Base-by-base conservation (phyloP, 2,329 filamentous ascomycete species). In the Xylaria sp. region DNA sequence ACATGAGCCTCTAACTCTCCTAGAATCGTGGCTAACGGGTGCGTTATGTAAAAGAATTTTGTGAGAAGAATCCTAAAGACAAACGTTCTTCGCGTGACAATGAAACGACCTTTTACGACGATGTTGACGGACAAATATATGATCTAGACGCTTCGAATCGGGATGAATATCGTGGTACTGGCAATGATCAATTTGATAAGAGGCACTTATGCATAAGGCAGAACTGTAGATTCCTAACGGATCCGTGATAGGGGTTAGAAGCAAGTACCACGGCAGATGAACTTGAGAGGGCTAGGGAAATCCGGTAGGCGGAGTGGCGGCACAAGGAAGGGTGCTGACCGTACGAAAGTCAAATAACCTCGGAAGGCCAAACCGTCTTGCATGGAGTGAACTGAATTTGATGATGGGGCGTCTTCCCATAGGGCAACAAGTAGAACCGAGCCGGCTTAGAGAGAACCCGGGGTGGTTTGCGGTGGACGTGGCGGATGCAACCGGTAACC, bases 321-420 rank as follows among this genome's bases (percentile, higher is more conserved):
- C 61, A 63, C 65, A 65, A 64, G 69, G 57, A 66, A 73, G 70
- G 70, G 66, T 73, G 74, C 69, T 69, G 61, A 62, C 57, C 62
- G 64, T 75, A 71, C 70, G 69, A 68, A 55, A 64, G 57, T 66
- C 64, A 64, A 73, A 68, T 65, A 67, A 72, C 65, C 68, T 58
- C 69, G 72, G 70, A 76, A 72, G 71, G 64, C 71, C 70, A 68
- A 71, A 66, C 68, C 70, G 71, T 71, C 68, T 69, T 67, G 69
- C 68, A 77, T 78, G 74, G 75, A 76, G 72, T 73, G 61, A 58
- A 74, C 68, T 72, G 61, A 70, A 73, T 56, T 69, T 74, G 73
- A 75, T 75, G 74, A 78, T 77, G 76, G 74, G 73, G 72, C 73
- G 75, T 69, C 62, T 63, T 75, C 73, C 75, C 69, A 78, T 76